These are phyloP conservation scores for Candida orba DNA, from an alignment of 805 yeast species.

Conservation along the genomic window DNA sequence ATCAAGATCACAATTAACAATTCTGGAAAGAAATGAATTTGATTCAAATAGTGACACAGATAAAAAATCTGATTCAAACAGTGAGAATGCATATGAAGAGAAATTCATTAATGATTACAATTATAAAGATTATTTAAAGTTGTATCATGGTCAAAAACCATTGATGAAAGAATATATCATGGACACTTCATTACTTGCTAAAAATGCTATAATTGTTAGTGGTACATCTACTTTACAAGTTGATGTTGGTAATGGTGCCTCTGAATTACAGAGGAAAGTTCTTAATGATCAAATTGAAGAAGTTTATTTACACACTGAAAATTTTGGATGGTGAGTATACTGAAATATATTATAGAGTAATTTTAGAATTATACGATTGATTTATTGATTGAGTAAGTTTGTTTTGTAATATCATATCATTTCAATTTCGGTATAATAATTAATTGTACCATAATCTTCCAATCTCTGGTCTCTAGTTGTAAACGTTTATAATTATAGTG, in stretches of 20 bases:
- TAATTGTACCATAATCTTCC: too few relatives aligned
- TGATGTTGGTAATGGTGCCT: conserved; percentile 32
- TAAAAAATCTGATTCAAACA: not conserved
- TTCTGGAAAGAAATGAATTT: not conserved
- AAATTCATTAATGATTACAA: not conserved
- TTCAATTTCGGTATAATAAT: too few relatives aligned
- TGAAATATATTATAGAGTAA: too few relatives aligned
- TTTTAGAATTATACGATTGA: too few relatives aligned
- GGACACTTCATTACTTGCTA: conserved; percentile 7
- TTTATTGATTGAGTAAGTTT: too few relatives aligned
- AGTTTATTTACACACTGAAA: conserved; percentile 43
- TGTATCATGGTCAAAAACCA: conserved; percentile 13
- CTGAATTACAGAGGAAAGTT: conserved; percentile 33
- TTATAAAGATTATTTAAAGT: not conserved
- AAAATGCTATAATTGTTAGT: conserved; percentile 37
- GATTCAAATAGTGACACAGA: not conserved
- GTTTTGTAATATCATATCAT: too few relatives aligned
- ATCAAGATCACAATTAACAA: not conserved
- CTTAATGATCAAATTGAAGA: conserved; percentile 29
- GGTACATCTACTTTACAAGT: conserved; percentile 37
- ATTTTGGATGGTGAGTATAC: conserved; percentile 41
- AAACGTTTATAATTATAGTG: too few relatives aligned
- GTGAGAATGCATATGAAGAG: not conserved
- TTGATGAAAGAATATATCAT: conserved; percentile 2
- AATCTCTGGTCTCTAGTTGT: too few relatives aligned